A percentile compares a stretch with the other conserved stretches of the same genome.
phyloP scores from a whole-genome alignment of 2,329 filamentous ascomycete species.

The Alternaria ventricosa region DNA sequence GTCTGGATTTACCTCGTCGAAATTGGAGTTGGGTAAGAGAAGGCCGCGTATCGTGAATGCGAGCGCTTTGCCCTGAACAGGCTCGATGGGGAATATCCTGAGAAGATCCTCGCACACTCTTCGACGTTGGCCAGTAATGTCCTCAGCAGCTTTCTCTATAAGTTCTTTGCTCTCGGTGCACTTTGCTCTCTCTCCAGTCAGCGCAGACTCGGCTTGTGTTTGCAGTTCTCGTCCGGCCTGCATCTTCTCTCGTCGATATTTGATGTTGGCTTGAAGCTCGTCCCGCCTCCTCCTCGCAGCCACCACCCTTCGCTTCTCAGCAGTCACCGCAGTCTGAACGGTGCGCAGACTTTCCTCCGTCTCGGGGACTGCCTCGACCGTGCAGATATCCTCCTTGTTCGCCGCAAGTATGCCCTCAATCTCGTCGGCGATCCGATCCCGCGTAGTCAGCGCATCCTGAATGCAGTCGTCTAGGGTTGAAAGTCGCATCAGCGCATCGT shows the following conservation, averaged over 20 bases:
- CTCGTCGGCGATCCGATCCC: slow-evolving; percentile 75
- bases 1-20: slow-evolving; percentile 75
- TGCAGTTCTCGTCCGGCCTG: slow-evolving; percentile 66
- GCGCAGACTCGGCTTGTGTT: slow-evolving; percentile 63
- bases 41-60: slow-evolving; percentile 84
- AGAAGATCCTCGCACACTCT: slow-evolving; percentile 86
- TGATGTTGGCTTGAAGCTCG: slow-evolving; percentile 71
- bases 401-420: slow-evolving; percentile 65
- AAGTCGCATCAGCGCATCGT: slow-evolving; percentile 85
- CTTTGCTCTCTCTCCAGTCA: slow-evolving; percentile 58
- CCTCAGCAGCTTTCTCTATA: slow-evolving; percentile 64
- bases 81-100: slow-evolving; percentile 80
- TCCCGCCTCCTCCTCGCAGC: slow-evolving; percentile 67
- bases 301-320: slow-evolving; percentile 71
- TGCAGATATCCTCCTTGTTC: slow-evolving; percentile 47
- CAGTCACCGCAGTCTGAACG: slow-evolving; percentile 60
- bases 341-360: slow-evolving; percentile 53
- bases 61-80: slow-evolving; percentile 67
- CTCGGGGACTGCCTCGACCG: slow-evolving; percentile 50
- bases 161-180: slow-evolving; percentile 62
- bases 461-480: slow-evolving; percentile 89
- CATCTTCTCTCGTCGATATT: slow-evolving; percentile 71
- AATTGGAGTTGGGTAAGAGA: slow-evolving; percentile 79
- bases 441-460: slow-evolving; percentile 83
- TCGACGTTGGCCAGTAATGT: slow-evolving; percentile 83